phyloP scores from a whole-genome alignment of 331 rosid species.

The Quercus tomentella region DNA sequence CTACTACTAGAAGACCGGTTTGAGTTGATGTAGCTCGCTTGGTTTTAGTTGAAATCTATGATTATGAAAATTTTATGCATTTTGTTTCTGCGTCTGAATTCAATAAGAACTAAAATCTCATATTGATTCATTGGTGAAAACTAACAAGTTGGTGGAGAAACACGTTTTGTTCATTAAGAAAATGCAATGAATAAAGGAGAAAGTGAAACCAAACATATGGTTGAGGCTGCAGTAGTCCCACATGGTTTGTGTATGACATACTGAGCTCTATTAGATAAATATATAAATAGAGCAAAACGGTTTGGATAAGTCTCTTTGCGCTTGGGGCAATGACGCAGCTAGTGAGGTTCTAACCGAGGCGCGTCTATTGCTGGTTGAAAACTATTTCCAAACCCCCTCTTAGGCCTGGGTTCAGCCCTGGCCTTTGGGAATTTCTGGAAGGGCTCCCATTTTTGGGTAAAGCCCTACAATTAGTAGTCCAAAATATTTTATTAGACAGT shows the following conservation, averaged over 20 bases:
- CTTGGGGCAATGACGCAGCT: conserved; percentile 81
- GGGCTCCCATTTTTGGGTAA: not conserved
- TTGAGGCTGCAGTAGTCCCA: not conserved
- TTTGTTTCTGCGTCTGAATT: too few species aligned
- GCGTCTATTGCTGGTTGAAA: conserved; percentile 98
- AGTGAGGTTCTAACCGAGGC: conserved; percentile 84
- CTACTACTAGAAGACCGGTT: too few species aligned
- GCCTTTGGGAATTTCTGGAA: not conserved
- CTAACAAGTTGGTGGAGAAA: too few species aligned
- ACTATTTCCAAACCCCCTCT: conserved; percentile 83
- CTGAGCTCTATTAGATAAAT: too few species aligned
- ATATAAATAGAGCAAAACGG: not conserved
- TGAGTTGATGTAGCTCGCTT: too few species aligned
- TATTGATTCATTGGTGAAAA: too few species aligned
- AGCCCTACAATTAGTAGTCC: not conserved
- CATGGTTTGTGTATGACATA: not conserved
- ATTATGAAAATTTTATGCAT: too few species aligned
- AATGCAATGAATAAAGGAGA: not conserved
- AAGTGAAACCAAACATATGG: not conserved
- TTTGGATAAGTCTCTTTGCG: not conserved
- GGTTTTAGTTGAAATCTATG: too few species aligned
- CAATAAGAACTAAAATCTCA: too few species aligned
- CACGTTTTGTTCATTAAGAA: too few species aligned
- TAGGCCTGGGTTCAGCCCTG: conserved; percentile 34
- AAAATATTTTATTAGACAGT: too few species aligned